A percentile compares a stretch with the other conserved stretches of the same genome.
Conservation (phyloP, 176 grass and related monocot species). For the Triticum urartu region DNA sequence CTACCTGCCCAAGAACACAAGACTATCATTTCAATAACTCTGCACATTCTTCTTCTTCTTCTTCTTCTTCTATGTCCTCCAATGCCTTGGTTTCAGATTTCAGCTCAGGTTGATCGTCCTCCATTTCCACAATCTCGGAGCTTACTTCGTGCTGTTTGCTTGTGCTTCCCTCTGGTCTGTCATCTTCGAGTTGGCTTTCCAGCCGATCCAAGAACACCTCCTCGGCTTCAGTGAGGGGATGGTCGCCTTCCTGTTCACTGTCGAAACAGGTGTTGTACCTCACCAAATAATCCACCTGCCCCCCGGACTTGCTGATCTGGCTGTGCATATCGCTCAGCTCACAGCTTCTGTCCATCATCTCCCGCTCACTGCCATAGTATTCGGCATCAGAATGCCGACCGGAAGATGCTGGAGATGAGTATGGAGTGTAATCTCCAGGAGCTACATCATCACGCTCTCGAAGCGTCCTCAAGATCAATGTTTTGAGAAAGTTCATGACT, state of each 20-base stretch:
- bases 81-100: not conserved
- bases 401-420: conserved; percentile 61
- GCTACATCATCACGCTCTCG: conserved; percentile 66
- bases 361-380: conserved; percentile 33
- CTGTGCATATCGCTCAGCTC: conserved; percentile 53
- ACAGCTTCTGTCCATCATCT: conserved; percentile 52
- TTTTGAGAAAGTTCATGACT: conserved; percentile 98
- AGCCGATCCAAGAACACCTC: conserved; percentile 59
- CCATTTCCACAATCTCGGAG: not conserved
- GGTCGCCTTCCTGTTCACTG: conserved; percentile 44
- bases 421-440: conserved; percentile 52
- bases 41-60: conserved; percentile 16
- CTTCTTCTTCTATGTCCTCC: conserved; percentile 24
- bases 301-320: conserved; percentile 41
- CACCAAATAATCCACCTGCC: conserved; percentile 44
- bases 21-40: conserved; percentile 1
- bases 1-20: not conserved
- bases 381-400: conserved; percentile 19
- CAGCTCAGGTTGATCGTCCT: conserved; percentile 24
- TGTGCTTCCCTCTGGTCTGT: conserved; percentile 15
- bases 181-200: conserved; percentile 32
- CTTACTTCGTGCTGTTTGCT: not conserved
- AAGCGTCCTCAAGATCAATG: conserved; percentile 78
- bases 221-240: conserved; percentile 50
- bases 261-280: conserved; percentile 60